Evolutionary conservation across 2,329 filamentous ascomycete species (phyloP).

Genomic region (Talaromyces pinophilus): DNA sequence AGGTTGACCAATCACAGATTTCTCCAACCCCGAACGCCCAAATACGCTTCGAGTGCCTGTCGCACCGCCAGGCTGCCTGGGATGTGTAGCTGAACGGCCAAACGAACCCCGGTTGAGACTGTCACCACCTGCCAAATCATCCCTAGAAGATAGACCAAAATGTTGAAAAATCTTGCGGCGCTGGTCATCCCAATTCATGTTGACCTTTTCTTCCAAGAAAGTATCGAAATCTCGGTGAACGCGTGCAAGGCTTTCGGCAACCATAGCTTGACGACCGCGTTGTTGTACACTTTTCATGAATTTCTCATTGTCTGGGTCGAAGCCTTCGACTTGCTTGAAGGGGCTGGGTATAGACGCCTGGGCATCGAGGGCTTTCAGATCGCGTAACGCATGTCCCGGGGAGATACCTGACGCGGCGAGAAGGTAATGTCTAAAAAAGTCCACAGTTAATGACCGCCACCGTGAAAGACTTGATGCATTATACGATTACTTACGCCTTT

Average conservation of each 20-base stretch:
- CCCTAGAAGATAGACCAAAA: conserved; percentile 74
- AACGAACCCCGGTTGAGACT: conserved; percentile 50
- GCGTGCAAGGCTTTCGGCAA: conserved; percentile 84
- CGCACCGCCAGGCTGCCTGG: conserved; percentile 40
- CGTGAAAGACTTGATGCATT: not conserved
- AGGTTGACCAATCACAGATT: conserved; percentile 83
- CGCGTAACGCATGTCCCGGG: conserved; percentile 78
- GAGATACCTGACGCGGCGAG: conserved; percentile 92
- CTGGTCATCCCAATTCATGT: conserved; percentile 94
- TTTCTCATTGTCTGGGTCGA: conserved; percentile 62
- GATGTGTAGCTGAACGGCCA: conserved; percentile 47
- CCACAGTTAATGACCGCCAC: not conserved
- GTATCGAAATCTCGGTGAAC: conserved; percentile 89
- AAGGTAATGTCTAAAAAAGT: conserved; percentile 72
- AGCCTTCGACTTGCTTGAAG: conserved; percentile 41
- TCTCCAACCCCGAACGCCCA: conserved; percentile 70
- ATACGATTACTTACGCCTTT: conserved; percentile 53
- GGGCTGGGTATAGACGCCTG: conserved; percentile 54
- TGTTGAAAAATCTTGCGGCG: conserved; percentile 92
- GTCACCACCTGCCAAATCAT: conserved; percentile 39
- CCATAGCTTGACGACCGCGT: conserved; percentile 88
- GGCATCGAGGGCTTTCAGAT: conserved; percentile 79
- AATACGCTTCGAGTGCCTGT: conserved; percentile 58
- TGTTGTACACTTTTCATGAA: conserved; percentile 85
- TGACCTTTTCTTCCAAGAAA: conserved; percentile 91